Conservation (phyloP, 768 basidiomycete genomes). For the Hypsizygus marmoreus region DNA sequence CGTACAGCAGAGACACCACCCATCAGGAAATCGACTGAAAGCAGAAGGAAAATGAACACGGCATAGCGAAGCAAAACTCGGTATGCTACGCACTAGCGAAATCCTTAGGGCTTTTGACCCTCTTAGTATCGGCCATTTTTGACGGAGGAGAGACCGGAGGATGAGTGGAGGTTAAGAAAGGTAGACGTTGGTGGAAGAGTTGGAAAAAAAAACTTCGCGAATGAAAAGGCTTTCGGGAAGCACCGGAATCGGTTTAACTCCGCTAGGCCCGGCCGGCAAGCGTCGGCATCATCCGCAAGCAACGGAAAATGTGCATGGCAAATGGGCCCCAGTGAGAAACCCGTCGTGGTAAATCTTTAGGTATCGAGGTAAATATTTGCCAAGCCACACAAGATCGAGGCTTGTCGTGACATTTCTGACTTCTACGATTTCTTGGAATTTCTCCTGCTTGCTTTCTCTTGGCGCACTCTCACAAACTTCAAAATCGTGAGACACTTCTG, state of each 20-base stretch:
- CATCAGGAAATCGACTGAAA: constrained; percentile 90
- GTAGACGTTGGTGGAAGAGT: constrained; percentile 39
- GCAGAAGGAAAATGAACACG: constrained; percentile 20
- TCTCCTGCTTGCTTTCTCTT: too few relatives aligned
- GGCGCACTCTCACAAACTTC: too few relatives aligned
- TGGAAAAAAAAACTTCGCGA: constrained; percentile 51
- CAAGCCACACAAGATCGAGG: too few relatives aligned
- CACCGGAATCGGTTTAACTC: constrained; percentile 50
- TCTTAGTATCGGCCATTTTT: constrained; percentile 85
- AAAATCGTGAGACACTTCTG: too few relatives aligned
- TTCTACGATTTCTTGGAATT: too few relatives aligned
- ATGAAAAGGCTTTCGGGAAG: constrained; percentile 49
- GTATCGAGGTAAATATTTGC: too few relatives aligned
- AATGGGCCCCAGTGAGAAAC: too few relatives aligned
- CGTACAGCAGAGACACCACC: constrained; percentile 91
- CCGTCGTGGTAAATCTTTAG: too few relatives aligned
- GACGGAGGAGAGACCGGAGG: constrained; percentile 40
- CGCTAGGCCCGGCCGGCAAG: constrained; percentile 32
- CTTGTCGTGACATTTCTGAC: too few relatives aligned
- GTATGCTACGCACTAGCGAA: constrained; percentile 67
- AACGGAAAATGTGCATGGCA: too few relatives aligned
- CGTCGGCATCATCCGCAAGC: too few relatives aligned
- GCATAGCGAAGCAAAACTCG: constrained; percentile 7
- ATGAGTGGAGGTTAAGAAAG: constrained; percentile 59
- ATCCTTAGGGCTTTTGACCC: constrained; percentile 87